phyloP scores from a whole-genome alignment of 371 early-diverging fungal genomes.

The Mucor circinelloides region DNA sequence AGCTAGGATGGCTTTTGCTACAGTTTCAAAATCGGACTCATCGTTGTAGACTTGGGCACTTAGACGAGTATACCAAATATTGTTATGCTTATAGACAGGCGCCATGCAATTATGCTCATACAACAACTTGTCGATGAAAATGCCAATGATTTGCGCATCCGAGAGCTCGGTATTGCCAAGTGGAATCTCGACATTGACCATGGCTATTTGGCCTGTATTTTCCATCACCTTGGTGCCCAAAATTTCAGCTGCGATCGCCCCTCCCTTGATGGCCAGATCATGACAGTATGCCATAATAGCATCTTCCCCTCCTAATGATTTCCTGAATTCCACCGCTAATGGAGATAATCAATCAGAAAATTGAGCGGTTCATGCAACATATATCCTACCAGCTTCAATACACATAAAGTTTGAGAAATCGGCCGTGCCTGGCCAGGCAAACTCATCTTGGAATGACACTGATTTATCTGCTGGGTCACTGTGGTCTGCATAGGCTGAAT shows the following conservation, averaged over 20 bases:
- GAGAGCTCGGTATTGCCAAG: constrained; percentile 40
- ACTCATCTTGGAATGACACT: constrained; percentile 37
- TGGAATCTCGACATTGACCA: constrained; percentile 68
- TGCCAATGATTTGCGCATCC: constrained; percentile 17
- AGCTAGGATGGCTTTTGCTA: constrained; percentile 48
- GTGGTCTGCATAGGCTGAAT: constrained; percentile 41
- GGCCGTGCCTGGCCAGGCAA: constrained; percentile 41
- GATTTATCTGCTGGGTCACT: constrained; percentile 17
- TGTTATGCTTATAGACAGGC: constrained; percentile 50
- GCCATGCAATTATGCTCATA: constrained; percentile 47
- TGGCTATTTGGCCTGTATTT: constrained; percentile 43
- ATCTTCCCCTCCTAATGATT: constrained; percentile 58
- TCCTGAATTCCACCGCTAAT: constrained; percentile 52
- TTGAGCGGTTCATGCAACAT: too few relatives aligned
- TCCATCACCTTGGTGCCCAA: constrained; percentile 63
- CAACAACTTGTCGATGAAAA: constrained; percentile 40
- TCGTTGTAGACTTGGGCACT: constrained; percentile 66
- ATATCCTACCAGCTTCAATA: constrained; percentile 48
- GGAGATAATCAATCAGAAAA: not conserved
- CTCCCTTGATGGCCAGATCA: constrained; percentile 61
- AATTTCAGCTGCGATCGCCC: constrained; percentile 54
- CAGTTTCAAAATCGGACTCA: constrained; percentile 49
- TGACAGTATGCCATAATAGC: constrained; percentile 59
- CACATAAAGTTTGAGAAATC: constrained; percentile 48
- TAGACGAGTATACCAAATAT: constrained; percentile 54